These are phyloP conservation scores for Amanita pallidorosea DNA, from an alignment of 768 basidiomycete species.

Conservation along the genomic window DNA sequence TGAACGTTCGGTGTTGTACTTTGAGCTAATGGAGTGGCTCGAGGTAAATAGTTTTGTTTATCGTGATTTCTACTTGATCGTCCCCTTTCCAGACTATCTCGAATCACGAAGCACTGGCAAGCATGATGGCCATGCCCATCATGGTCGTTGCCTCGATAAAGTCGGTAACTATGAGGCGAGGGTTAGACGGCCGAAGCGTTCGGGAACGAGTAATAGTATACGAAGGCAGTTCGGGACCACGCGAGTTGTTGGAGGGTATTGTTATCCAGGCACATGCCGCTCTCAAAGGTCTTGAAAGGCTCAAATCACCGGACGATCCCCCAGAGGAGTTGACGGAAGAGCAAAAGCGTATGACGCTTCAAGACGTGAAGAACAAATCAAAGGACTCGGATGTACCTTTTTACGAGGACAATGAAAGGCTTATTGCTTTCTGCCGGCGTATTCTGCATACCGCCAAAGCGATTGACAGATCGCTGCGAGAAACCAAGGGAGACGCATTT, in stretches of 20 bases:
- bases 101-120: slow-evolving; percentile 84
- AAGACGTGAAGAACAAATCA: slow-evolving; percentile 50
- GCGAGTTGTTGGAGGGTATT: slow-evolving; percentile 85
- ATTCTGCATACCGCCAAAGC: slow-evolving; percentile 74
- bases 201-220: slow-evolving; percentile 81
- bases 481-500: slow-evolving; percentile 85
- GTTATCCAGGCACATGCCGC: slow-evolving; percentile 91
- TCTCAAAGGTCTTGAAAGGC: slow-evolving; percentile 72
- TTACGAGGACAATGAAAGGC: slow-evolving; percentile 68
- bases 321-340: slow-evolving; percentile 77
- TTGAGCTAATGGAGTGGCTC: slow-evolving; percentile 86
- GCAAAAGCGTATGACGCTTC: slow-evolving; percentile 72
- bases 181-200: slow-evolving; percentile 27
- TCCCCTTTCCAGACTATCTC: slow-evolving; percentile 63
- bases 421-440: slow-evolving; percentile 75
- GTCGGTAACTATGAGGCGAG: slow-evolving; percentile 46
- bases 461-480: slow-evolving; percentile 80
- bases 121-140: slow-evolving; percentile 96
- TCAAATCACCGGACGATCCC: slow-evolving; percentile 34
- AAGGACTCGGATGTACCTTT: slow-evolving; percentile 37
- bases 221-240: slow-evolving; percentile 84
- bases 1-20: slow-evolving; percentile 74
- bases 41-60: slow-evolving; percentile 44
- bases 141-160: slow-evolving; percentile 75
- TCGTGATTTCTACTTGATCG: slow-evolving; percentile 5